Percentiles rank a stretch among this genome's conserved stretches.
Evolutionary conservation across 257 asterid genomes (phyloP).

Genomic region (Prunella vulgaris): DNA sequence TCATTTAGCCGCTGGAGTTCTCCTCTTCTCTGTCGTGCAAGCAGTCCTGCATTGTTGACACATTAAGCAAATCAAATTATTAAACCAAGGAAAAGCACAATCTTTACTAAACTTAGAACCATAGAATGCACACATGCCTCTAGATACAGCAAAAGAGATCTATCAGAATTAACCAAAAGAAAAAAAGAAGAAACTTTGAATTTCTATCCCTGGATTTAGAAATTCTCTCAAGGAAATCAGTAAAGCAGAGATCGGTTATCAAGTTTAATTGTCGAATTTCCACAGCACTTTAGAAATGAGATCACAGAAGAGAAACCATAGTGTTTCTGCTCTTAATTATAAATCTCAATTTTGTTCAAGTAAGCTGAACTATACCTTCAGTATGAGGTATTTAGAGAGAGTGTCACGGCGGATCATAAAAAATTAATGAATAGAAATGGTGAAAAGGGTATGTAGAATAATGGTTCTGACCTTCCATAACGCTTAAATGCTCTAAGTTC

Average conservation of each 20-base stretch:
- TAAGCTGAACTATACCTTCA: background rate
- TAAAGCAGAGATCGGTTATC: background rate
- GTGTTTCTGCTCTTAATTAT: too few relatives aligned
- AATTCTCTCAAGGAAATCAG: background rate
- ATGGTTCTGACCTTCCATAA: background rate
- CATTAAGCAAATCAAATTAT: background rate
- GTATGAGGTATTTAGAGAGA: too few relatives aligned
- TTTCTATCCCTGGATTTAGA: background rate
- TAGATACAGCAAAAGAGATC: background rate
- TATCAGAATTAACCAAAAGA: background rate
- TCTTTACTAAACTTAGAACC: background rate
- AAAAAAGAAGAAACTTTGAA: background rate
- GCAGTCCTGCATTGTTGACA: slow-evolving; percentile 52
- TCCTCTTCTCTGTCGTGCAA: slow-evolving; percentile 90
- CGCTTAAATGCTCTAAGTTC: background rate
- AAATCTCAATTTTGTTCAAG: background rate
- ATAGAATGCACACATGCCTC: background rate
- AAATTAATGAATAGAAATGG: background rate
- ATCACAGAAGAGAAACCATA: too few relatives aligned
- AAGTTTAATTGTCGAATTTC: too few relatives aligned
- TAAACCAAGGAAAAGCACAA: background rate
- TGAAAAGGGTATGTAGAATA: background rate
- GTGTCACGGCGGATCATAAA: too few relatives aligned
- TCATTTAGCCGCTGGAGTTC: slow-evolving; percentile 82
- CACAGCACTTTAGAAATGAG: too few relatives aligned